Evolutionary conservation across 441 rosid species (phyloP), one percentile per base, ranked within the genome.

Genomic region (Corymbia calophylla): DNA sequence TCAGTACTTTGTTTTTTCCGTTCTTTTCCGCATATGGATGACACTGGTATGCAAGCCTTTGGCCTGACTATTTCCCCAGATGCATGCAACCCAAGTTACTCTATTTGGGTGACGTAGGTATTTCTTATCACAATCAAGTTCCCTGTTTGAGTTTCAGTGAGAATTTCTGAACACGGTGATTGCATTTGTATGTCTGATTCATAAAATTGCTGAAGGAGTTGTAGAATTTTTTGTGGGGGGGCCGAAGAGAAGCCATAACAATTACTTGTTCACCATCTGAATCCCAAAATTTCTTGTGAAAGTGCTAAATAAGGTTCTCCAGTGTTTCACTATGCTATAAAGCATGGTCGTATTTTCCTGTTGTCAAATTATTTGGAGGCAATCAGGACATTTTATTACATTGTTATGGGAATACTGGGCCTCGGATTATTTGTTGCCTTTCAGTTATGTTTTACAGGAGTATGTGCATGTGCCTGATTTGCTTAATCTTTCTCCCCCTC

Each of bases 361-460:
- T 16, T 4, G 6, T 66, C 6, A 1, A 66, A n/a, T 31, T n/a
- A 4, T 66, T 66, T 66, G 19, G 39, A 66, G 2, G 77, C 31
- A 31, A 66, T 31, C 18, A 66, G 23, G 39, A 66, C 8, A 16
- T 66, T 31, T 31, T 16, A 4, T 31, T 66, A 16, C 39, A 31
- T n/a, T 66, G 39, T 66, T 35, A 66, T 16, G 1, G 77, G 21
- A 66, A 1, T 31, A 66, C 39, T 5, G 0, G 16, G 0, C 2
- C 77, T 66, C 12, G 7, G 77, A 66, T 66, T 66, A 31, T 66
- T 66, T 66, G 21, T 31, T 31, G 6, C 77, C 44, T 66, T 66
- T 66, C 77, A 66, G 31, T 66, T 66, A 16, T n/a, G 39, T 66
- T 15, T 31, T 66, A 66, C 39, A 66, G 77, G 32, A 31, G 77